Conservation (phyloP, 2,329 filamentous ascomycete species). For the Cercospora beticola region DNA sequence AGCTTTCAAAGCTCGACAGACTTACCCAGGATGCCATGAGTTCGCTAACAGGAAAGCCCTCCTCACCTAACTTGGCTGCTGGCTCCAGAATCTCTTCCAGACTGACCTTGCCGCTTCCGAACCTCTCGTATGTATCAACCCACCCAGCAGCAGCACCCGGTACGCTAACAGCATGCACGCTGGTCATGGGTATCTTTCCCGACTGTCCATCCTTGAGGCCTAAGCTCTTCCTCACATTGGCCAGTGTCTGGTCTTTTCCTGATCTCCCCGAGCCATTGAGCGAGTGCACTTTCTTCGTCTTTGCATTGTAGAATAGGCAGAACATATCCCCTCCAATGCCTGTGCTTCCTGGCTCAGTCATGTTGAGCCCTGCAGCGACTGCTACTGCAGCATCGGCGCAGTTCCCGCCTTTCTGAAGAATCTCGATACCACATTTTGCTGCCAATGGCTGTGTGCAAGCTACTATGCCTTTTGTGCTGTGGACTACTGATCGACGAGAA, state of each 20-base stretch:
- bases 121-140: constrained; percentile 83
- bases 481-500: constrained; percentile 85
- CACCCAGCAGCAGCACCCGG: constrained; percentile 91
- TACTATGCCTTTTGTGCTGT: constrained; percentile 89
- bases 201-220: constrained; percentile 59
- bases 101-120: constrained; percentile 81
- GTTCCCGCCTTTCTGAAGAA: constrained; percentile 87
- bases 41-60: constrained; percentile 87
- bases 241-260: constrained; percentile 66
- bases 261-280: constrained; percentile 93
- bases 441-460: constrained; percentile 87
- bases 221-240: constrained; percentile 68
- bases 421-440: constrained; percentile 78
- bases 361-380: constrained; percentile 85
- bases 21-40: constrained; percentile 67
- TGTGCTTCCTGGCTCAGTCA: constrained; percentile 89
- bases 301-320: constrained; percentile 85
- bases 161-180: constrained; percentile 78
- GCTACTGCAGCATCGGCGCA: constrained; percentile 96
- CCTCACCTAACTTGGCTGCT: constrained; percentile 80
- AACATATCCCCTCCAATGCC: constrained; percentile 98
- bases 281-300: constrained; percentile 75
- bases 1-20: constrained; percentile 22
- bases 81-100: constrained; percentile 76
- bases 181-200: constrained; percentile 68